phyloP scores from a whole-genome alignment of 2,329 filamentous ascomycete species.

The Acephala macrosclerotiorum region DNA sequence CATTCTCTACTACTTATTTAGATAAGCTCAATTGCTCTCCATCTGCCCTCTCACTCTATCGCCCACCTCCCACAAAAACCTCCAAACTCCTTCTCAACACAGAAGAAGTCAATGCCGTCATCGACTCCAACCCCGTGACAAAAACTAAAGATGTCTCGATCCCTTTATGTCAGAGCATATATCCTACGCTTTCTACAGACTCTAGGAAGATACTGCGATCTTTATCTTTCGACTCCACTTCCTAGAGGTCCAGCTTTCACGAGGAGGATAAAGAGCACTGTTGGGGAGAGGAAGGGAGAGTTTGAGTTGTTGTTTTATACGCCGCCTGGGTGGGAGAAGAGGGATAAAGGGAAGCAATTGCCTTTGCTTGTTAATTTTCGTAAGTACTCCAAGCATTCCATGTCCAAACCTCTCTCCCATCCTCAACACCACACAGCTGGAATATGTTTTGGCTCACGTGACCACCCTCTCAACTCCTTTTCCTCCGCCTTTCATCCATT shows the following conservation, averaged over 20 bases:
- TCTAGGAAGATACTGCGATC: slow-evolving; percentile 31
- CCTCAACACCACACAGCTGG: too few species aligned
- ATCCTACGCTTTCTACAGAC: slow-evolving; percentile 32
- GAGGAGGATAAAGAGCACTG: slow-evolving; percentile 20
- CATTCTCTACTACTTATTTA: background rate
- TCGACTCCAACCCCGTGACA: background rate
- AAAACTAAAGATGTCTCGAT: slow-evolving; percentile 25
- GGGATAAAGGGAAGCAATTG: slow-evolving; percentile 14
- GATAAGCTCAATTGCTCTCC: background rate
- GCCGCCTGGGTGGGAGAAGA: slow-evolving; percentile 20
- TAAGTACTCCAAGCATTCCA: too few species aligned
- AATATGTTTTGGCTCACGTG: too few species aligned
- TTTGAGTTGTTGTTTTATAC: slow-evolving; percentile 34
- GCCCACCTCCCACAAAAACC: background rate
- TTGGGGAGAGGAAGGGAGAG: slow-evolving; percentile 25
- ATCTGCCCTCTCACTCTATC: background rate
- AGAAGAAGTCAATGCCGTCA: slow-evolving; percentile 15
- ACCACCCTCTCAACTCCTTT: background rate
- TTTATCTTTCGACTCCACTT: slow-evolving; percentile 30
- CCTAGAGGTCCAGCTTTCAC: slow-evolving; percentile 28
- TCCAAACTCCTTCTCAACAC: background rate
- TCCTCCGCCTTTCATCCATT: too few species aligned
- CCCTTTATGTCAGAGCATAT: slow-evolving; percentile 18
- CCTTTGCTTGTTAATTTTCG: slow-evolving; percentile 67
- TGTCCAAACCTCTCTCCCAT: too few species aligned